Evolutionary conservation across 495 filamentous ascomycete species (phyloP).

Genomic region (Schizothecium vesticola): DNA sequence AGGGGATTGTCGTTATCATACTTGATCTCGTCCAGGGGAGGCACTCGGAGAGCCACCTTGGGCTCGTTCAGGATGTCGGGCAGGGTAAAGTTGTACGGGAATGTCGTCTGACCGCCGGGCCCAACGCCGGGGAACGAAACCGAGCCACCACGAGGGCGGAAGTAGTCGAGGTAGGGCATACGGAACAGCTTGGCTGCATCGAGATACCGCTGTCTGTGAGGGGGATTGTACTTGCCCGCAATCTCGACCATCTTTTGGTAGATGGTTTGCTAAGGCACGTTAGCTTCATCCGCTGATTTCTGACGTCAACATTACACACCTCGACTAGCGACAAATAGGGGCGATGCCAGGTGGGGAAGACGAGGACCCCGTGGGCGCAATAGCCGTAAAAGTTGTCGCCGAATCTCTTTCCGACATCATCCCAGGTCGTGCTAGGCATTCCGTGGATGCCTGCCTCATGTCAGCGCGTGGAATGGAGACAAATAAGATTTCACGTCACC

Average conservation of each 20-base stretch:
- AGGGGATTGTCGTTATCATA: neutral
- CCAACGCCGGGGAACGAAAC: neutral
- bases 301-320: neutral
- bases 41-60: neutral
- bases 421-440: neutral
- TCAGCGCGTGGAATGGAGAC: neutral
- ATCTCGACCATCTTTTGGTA: neutral
- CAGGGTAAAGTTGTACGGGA: neutral
- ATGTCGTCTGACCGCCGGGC: neutral
- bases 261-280: neutral
- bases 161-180: neutral
- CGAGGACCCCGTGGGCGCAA: neutral
- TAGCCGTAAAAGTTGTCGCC: neutral
- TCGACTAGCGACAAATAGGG: neutral
- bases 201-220: neutral
- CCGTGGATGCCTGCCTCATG: neutral
- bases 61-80: constrained; percentile 5
- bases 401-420: neutral
- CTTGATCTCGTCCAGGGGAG: neutral
- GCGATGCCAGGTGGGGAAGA: neutral
- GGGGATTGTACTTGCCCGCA: neutral
- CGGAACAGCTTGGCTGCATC: neutral
- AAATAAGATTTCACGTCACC: neutral
- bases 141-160: neutral
- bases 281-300: neutral